Evolutionary conservation across 2,329 filamentous ascomycete species (phyloP), one percentile per base, ranked within the genome.

Genomic region (Xylaria arbuscula): DNA sequence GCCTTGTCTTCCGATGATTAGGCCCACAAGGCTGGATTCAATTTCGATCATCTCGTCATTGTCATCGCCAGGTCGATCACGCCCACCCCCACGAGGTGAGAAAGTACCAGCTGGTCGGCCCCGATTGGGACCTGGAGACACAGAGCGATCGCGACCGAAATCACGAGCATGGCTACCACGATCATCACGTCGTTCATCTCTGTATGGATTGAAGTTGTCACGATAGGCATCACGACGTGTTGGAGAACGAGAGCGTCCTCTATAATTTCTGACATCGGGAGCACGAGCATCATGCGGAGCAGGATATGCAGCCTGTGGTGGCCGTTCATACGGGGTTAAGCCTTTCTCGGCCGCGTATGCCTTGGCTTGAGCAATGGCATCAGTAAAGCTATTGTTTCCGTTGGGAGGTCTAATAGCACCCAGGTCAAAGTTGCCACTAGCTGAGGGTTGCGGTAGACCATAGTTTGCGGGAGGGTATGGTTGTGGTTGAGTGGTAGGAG

Each of bases 1-100:
- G 73, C 94, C 94, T 77, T 94, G 92, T 68, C 94, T 89, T 62
- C 94, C 94, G 77, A 97, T 97, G 76, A 97, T 97, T 40, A 97
- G 85, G 50, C 94, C 94, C 60, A 97, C 94, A 56, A 97, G 86
- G 75, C 90, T 92, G 24, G 93, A 93, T 78, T 97, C 93, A 76
- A 97, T 93, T 75, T 92, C 88, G 73, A 97, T 94, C 28, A 91
- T 92, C 81, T 97, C 94, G 28, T 88, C 87, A 75, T 90, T 92
- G 72, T 93, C 92, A 74, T 92, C 89, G 50, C 76, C 76, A 72
- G 83, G 83, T 58, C 83, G 81, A 48, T 76, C 74, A 70, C 82
- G 81, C 63, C 84, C 85, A 72, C 83, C 84, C 62, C 80, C 80
- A 67, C 84, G 84, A 47, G 91, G 89, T 53, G 89, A 91, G 75